phyloP scores from a whole-genome alignment of 352 stramenopile genomes.

The Blastocystis sp. region DNA sequence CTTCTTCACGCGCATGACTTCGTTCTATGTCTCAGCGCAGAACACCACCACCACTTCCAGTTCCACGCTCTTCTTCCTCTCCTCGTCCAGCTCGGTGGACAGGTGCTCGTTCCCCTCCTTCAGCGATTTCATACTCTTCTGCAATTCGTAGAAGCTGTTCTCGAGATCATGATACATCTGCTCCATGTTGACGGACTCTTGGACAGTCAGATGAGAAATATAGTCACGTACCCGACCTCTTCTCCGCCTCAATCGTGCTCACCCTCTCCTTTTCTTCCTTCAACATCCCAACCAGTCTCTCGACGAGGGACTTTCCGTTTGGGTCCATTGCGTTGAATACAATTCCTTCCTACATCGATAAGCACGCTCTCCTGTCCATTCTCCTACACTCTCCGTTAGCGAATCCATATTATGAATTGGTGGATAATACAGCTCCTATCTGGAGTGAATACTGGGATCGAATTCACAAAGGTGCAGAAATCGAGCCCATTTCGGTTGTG shows the following conservation, averaged over 20 bases:
- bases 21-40: background rate
- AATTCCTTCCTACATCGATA: constrained; percentile 27
- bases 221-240: background rate
- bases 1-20: constrained; percentile 31
- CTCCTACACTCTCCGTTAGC: constrained; percentile 50
- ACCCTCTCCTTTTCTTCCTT: constrained; percentile 4
- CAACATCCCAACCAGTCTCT: background rate
- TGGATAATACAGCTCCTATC: background rate
- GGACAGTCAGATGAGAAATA: background rate
- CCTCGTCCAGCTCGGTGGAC: background rate
- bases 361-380: background rate
- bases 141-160: constrained; percentile 43
- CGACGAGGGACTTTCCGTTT: background rate
- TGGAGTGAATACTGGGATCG: background rate
- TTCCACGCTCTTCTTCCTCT: constrained; percentile 26
- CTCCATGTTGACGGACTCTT: constrained; percentile 51
- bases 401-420: background rate
- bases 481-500: background rate
- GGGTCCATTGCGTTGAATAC: constrained; percentile 51
- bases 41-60: background rate
- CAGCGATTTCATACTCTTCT: constrained; percentile 25
- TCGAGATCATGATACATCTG: constrained; percentile 69
- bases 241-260: constrained; percentile 13
- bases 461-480: background rate
- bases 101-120: constrained; percentile 38